These are phyloP conservation scores for Colletotrichum acutatum DNA, from an alignment of 2,329 filamentous ascomycete genomes.

Conservation along the genomic window DNA sequence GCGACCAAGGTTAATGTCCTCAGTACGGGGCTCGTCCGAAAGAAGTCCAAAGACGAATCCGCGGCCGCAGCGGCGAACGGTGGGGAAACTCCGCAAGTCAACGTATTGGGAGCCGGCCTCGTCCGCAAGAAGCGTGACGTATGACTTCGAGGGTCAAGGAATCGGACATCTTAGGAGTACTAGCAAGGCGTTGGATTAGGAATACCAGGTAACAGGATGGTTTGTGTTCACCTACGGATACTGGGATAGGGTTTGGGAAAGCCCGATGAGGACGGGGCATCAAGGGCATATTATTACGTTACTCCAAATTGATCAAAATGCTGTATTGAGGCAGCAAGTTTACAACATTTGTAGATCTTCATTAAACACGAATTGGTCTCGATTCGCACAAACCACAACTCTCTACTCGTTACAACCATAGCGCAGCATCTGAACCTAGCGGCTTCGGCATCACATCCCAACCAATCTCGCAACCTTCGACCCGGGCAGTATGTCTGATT, in stretches of 20 bases:
- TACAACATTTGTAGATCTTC: background rate
- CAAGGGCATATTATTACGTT: background rate
- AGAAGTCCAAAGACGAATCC: constrained; percentile 61
- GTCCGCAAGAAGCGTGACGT: constrained; percentile 62
- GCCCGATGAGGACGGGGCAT: background rate
- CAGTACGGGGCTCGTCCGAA: constrained; percentile 60
- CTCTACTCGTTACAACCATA: background rate
- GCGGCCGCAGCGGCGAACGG: background rate
- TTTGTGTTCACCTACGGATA: background rate
- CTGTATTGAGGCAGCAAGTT: background rate
- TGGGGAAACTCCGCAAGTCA: constrained; percentile 38
- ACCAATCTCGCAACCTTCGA: constrained; percentile 57
- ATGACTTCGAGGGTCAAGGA: background rate
- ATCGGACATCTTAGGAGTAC: background rate
- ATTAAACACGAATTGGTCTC: background rate
- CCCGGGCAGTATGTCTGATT: constrained; percentile 57
- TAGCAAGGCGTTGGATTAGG: constrained; percentile 10
- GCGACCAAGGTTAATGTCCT: constrained; percentile 57
- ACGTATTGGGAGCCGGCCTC: constrained; percentile 55
- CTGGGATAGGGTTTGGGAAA: background rate
- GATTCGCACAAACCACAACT: background rate
- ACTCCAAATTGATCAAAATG: background rate
- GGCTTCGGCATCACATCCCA: constrained; percentile 63
- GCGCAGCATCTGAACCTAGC: background rate
- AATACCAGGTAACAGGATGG: background rate